Evolutionary conservation across 2,329 filamentous ascomycete genomes (phyloP).

Genomic region (Monosporascus sp.): DNA sequence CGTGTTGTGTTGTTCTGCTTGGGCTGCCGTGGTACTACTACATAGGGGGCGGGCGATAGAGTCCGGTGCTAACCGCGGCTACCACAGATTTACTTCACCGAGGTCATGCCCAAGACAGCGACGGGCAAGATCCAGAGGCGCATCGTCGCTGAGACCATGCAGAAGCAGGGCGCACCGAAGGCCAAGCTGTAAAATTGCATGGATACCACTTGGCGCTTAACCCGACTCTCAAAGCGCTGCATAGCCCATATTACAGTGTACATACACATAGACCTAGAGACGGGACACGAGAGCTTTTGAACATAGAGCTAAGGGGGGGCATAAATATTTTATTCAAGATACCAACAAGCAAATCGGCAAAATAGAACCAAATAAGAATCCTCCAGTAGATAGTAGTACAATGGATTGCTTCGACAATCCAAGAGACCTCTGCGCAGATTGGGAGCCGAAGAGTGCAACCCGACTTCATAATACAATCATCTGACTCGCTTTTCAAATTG

Average conservation of each 20-base stretch:
- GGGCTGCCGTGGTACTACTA: neutral
- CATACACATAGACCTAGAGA: neutral
- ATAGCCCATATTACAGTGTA: neutral
- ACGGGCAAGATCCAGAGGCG: slow-evolving; percentile 84
- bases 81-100: slow-evolving; percentile 68
- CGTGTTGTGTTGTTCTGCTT: neutral
- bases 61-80: neutral
- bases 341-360: no score
- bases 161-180: slow-evolving; percentile 57
- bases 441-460: no score
- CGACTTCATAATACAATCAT: no score
- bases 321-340: no score
- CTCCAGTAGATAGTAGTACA: no score
- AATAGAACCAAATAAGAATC: no score
- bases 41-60: no score
- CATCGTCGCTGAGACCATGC: slow-evolving; percentile 81
- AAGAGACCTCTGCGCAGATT: no score
- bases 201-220: neutral
- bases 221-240: neutral
- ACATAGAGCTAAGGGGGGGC: no score
- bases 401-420: no score
- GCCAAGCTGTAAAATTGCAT: slow-evolving; percentile 43
- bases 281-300: no score
- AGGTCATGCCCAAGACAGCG: slow-evolving; percentile 86
- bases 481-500: no score